A percentile compares a stretch with the other conserved stretches of the same genome.
Evolutionary conservation across 164 flowering plant species (phyloP).

Genomic region (Saururus chinensis): DNA sequence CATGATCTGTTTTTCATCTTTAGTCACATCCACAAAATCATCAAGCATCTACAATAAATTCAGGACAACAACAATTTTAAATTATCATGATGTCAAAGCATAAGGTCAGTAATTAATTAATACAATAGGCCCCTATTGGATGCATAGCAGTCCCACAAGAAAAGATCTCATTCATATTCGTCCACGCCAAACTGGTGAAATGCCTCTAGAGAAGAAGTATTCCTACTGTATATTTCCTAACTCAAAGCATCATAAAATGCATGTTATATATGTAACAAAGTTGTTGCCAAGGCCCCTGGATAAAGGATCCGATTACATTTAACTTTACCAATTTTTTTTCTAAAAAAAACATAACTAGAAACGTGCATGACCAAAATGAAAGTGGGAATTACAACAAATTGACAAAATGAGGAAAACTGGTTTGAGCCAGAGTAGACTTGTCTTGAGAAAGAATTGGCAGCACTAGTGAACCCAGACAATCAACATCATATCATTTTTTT

Average conservation of each 20-base stretch:
- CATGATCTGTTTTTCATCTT: conserved; percentile 89
- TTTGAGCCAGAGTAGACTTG: too few relatives aligned
- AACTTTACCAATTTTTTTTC: background rate
- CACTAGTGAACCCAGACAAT: too few relatives aligned
- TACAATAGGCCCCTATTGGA: background rate
- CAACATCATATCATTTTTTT: too few relatives aligned
- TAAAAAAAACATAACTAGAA: background rate
- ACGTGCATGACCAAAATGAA: background rate
- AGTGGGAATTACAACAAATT: background rate
- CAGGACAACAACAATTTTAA: background rate
- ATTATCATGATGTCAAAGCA: background rate
- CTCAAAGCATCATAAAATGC: background rate
- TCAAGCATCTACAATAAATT: conserved; percentile 83
- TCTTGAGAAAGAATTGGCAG: too few relatives aligned
- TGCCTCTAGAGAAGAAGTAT: background rate
- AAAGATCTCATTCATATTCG: background rate
- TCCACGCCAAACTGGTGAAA: background rate
- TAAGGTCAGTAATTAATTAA: background rate
- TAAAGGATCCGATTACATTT: too few relatives aligned
- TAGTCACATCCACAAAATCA: conserved; percentile 95
- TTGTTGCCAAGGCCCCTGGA: too few relatives aligned
- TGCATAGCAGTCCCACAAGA: background rate
- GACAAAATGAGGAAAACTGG: background rate
- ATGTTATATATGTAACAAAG: too few relatives aligned
- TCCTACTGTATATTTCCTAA: background rate